Evolutionary conservation across 306 rosid species (phyloP).

Genomic region (Cucurbita ficifolia): DNA sequence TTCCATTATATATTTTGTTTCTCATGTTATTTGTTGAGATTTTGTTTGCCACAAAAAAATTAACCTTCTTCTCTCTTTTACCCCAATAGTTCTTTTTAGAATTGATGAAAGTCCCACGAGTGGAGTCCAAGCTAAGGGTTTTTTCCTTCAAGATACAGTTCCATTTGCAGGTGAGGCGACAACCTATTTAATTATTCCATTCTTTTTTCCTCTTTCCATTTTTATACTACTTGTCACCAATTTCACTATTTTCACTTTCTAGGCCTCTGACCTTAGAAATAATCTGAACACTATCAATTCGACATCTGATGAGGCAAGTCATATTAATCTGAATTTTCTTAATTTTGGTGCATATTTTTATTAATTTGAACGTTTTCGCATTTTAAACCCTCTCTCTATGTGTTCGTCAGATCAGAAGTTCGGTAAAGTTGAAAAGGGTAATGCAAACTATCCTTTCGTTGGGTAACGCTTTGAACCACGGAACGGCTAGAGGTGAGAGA

Average conservation of each 20-base stretch:
- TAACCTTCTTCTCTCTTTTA: conserved; percentile 12
- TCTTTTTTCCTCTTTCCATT: conserved; percentile 10
- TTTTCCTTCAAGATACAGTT: conserved; percentile 85
- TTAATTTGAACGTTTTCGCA: conserved; percentile 2
- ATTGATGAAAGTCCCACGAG: conserved; percentile 88
- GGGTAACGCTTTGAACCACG: conserved; percentile 95
- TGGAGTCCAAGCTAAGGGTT: conserved; percentile 80
- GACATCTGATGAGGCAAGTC: conserved; percentile 69
- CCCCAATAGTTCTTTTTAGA: conserved; percentile 56
- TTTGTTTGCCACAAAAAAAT: background rate
- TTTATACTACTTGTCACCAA: conserved; percentile 8
- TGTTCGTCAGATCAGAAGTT: conserved; percentile 67
- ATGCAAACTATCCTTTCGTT: conserved; percentile 98
- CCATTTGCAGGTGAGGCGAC: conserved; percentile 48
- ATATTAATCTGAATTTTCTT: conserved; percentile 7
- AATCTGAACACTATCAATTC: conserved; percentile 60
- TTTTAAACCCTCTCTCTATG: conserved; percentile 9
- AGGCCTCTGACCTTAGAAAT: conserved; percentile 76
- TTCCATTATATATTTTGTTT: background rate
- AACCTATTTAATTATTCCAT: conserved; percentile 5
- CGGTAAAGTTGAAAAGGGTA: conserved; percentile 88
- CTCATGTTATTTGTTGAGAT: background rate
- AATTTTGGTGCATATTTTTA: background rate
- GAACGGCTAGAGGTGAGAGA: conserved; percentile 94
- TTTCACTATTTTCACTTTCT: conserved; percentile 16